A percentile compares a stretch with the other conserved stretches of the same genome.
Evolutionary conservation across 495 filamentous ascomycete genomes (phyloP).

Genomic region (Viridothelium virens): DNA sequence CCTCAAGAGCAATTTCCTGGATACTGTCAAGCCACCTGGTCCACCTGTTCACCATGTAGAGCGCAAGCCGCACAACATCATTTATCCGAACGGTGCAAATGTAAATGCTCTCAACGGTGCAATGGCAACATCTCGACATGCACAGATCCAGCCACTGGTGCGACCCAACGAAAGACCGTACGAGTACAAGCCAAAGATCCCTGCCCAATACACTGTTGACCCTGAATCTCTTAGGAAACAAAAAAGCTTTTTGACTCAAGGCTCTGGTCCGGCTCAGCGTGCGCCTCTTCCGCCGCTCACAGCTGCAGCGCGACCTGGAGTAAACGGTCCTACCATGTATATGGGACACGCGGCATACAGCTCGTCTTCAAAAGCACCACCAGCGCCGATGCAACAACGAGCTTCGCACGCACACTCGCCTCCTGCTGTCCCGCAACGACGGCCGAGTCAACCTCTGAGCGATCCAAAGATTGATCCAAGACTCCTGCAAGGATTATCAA

Average conservation of each 20-base stretch:
- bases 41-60: conserved; percentile 27
- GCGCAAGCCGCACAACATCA: conserved; percentile 10
- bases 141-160: conserved; percentile 12
- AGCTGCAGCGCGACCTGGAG: not conserved
- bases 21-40: conserved; percentile 48
- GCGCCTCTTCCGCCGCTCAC: not conserved
- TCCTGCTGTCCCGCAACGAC: not conserved
- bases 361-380: conserved; percentile 9
- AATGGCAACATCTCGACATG: conserved; percentile 11
- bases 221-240: conserved; percentile 20
- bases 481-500: conserved; percentile 20
- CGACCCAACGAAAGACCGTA: conserved; percentile 28
- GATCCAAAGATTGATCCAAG: conserved; percentile 11
- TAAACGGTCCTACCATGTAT: conserved; percentile 3
- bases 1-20: conserved; percentile 54
- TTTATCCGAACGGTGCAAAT: conserved; percentile 13
- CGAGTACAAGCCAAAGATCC: conserved; percentile 33
- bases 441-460: not conserved
- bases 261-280: not conserved
- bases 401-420: conserved; percentile 12
- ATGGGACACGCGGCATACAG: conserved; percentile 14
- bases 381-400: conserved; percentile 15
- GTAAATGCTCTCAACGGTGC: conserved; percentile 17
- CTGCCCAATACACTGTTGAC: conserved; percentile 21
- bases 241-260: conserved; percentile 17